phyloP scores from a whole-genome alignment of 352 stramenopile species.

The Phytopythium delawarense region DNA sequence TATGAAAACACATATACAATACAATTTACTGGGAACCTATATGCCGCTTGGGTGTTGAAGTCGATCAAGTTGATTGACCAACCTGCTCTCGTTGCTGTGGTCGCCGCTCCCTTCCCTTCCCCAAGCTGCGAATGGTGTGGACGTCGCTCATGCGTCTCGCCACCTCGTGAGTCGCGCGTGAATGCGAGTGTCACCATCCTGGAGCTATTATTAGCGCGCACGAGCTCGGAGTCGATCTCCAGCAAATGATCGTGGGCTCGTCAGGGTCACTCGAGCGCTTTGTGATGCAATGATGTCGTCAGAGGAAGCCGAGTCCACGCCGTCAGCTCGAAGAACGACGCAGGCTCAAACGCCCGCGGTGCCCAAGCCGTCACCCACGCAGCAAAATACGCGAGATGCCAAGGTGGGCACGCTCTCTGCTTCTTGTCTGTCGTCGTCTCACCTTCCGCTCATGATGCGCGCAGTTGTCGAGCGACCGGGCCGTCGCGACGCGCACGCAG shows the following conservation, averaged over 20 bases:
- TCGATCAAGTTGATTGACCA: too few species aligned
- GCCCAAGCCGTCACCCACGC: background rate
- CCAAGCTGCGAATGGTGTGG: too few species aligned
- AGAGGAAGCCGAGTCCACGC: background rate
- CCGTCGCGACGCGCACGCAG: conserved; percentile 46
- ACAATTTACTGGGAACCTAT: too few species aligned
- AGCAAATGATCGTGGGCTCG: background rate
- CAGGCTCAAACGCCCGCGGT: background rate
- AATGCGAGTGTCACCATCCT: too few species aligned
- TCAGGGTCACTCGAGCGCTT: background rate
- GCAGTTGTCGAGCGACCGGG: conserved; percentile 26
- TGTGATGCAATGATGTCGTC: background rate
- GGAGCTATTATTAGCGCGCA: background rate
- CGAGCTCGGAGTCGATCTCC: background rate
- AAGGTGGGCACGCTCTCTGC: background rate
- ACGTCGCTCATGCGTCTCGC: too few species aligned
- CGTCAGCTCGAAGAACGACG: background rate
- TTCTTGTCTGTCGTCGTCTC: background rate
- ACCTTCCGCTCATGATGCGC: background rate
- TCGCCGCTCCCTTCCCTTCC: too few species aligned
- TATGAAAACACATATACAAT: too few species aligned
- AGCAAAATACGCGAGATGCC: background rate
- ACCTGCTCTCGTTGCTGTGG: too few species aligned
- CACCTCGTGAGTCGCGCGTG: too few species aligned
- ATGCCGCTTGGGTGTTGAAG: too few species aligned